phyloP scores from a whole-genome alignment of 768 basidiomycete species.

The Boletus sp. region DNA sequence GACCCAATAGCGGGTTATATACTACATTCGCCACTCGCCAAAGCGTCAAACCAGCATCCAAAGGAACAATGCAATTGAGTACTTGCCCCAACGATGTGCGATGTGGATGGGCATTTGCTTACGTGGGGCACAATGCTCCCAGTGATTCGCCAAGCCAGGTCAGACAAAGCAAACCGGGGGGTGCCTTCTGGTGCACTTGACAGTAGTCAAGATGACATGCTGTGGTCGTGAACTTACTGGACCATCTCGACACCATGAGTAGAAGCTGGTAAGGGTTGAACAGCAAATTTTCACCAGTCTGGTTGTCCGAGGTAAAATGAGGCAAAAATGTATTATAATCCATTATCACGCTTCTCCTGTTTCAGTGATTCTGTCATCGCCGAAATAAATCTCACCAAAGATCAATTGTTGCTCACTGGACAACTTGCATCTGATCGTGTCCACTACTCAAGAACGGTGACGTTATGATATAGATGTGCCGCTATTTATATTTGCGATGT shows the following conservation, averaged over 20 bases:
- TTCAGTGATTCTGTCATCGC: too few relatives aligned
- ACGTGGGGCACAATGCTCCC: background rate
- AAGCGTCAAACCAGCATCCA: slow-evolving; percentile 14
- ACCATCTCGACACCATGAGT: background rate
- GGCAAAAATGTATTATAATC: too few relatives aligned
- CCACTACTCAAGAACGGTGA: background rate
- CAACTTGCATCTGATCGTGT: background rate
- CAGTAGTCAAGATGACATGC: slow-evolving; percentile 1
- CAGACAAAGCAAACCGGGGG: slow-evolving; percentile 2
- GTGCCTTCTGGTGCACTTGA: background rate
- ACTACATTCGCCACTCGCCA: slow-evolving; percentile 25
- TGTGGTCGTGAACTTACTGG: background rate
- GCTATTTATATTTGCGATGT: background rate
- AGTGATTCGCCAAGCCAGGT: background rate
- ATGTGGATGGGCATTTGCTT: slow-evolving; percentile 13
- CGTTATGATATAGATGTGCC: background rate
- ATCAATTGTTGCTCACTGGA: background rate
- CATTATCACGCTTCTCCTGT: too few relatives aligned
- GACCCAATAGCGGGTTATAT: slow-evolving; percentile 18
- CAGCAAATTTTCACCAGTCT: background rate
- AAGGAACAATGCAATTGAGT: slow-evolving; percentile 21
- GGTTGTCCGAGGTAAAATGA: too few relatives aligned
- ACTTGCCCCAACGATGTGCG: slow-evolving; percentile 5
- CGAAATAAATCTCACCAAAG: slow-evolving; percentile 8
- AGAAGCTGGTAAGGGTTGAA: background rate